Conservation (phyloP, 805 yeast species). For the Tetrapisispora namnaoensis region DNA sequence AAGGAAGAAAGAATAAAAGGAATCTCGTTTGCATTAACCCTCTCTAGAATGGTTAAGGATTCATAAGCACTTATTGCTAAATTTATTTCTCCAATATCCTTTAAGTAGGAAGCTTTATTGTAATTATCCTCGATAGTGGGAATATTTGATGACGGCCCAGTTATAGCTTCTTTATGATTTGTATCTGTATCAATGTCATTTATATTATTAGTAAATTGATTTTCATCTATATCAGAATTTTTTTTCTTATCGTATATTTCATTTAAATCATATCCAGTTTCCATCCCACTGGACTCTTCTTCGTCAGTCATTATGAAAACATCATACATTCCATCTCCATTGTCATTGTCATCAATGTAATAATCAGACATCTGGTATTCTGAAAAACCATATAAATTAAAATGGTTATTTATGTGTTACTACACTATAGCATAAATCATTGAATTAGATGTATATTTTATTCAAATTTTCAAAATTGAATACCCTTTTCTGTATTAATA, state of each 20-base stretch:
- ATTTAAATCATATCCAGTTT: constrained; percentile 20
- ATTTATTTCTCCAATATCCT: not conserved
- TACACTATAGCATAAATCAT: too few species aligned
- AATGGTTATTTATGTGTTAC: too few species aligned
- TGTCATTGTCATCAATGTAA: constrained; percentile 7
- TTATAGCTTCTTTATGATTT: not conserved
- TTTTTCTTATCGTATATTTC: not conserved
- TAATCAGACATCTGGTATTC: not conserved
- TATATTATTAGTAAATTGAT: not conserved
- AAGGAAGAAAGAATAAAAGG: not conserved
- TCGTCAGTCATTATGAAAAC: constrained; percentile 29
- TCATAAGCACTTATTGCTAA: not conserved
- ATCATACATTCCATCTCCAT: constrained; percentile 15
- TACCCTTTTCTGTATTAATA: too few species aligned
- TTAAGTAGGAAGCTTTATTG: not conserved
- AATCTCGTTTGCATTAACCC: not conserved
- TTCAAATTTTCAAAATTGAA: too few species aligned
- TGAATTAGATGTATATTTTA: too few species aligned
- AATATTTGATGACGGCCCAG: not conserved
- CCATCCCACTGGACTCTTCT: constrained; percentile 17
- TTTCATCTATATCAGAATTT: not conserved
- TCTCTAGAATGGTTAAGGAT: not conserved
- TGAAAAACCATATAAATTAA: too few species aligned
- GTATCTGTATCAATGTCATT: not conserved
- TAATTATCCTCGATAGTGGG: not conserved